Conservation (phyloP, 352 stramenopile species). For the Pythium aristosporum region DNA sequence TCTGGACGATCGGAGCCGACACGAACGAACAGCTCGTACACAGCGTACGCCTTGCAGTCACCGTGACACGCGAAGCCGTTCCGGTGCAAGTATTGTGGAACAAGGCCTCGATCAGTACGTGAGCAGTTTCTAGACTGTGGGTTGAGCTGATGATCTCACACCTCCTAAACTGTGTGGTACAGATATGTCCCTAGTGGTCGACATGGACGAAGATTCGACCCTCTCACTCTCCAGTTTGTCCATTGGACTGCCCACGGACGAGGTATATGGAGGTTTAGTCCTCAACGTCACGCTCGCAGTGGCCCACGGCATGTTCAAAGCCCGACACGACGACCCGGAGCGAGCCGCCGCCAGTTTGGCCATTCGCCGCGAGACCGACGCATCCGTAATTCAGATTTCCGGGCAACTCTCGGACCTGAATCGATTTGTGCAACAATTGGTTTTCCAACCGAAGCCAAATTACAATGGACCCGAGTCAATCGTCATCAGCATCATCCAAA, state of each 20-base stretch:
- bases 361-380: background rate
- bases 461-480: constrained; percentile 46
- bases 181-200: background rate
- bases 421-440: constrained; percentile 21
- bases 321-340: background rate
- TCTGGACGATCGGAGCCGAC: background rate
- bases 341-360: background rate
- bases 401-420: constrained; percentile 9
- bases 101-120: background rate
- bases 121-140: background rate
- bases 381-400: background rate
- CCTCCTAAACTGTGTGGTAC: background rate
- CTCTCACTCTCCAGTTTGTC: background rate
- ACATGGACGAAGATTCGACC: constrained; percentile 7
- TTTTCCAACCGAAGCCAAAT: constrained; percentile 31
- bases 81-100: background rate
- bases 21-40: background rate
- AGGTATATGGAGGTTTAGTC: background rate
- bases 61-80: background rate
- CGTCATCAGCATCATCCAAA: constrained; percentile 29
- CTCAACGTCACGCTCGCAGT: constrained; percentile 8
- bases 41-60: background rate
- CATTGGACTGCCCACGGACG: background rate
- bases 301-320: constrained; percentile 6
- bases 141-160: background rate